Evolutionary conservation across 2,329 filamentous ascomycete species (phyloP).

Genomic region (Parascedosporium putredinis): DNA sequence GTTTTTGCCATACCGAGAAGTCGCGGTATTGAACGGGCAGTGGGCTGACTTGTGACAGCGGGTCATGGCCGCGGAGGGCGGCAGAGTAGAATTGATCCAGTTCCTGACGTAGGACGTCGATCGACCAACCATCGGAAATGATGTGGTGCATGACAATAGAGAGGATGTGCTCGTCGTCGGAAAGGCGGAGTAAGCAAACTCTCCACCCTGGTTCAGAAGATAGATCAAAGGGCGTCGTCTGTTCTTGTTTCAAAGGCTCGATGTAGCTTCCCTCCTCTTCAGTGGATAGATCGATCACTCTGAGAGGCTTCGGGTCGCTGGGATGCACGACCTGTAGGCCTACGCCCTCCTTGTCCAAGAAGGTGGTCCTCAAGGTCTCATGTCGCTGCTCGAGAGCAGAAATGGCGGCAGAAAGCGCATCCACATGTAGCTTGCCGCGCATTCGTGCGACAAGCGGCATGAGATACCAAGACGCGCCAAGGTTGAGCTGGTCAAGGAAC

Average conservation of each 20-base stretch:
- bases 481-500: conserved; percentile 15
- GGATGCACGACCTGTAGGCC: conserved; percentile 9
- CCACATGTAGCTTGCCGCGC: conserved; percentile 10
- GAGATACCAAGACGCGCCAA: conserved; percentile 13
- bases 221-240: conserved; percentile 16
- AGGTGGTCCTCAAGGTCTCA: conserved; percentile 14
- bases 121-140: conserved; percentile 19
- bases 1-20: conserved; percentile 16
- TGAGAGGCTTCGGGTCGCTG: background rate
- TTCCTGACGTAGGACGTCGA: conserved; percentile 16
- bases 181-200: conserved; percentile 10
- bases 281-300: background rate
- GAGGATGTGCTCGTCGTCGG: conserved; percentile 13
- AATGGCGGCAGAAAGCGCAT: conserved; percentile 10
- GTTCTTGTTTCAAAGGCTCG: conserved; percentile 8
- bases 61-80: conserved; percentile 11
- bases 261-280: background rate
- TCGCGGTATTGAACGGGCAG: conserved; percentile 18
- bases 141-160: conserved; percentile 20
- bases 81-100: conserved; percentile 14
- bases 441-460: conserved; percentile 12
- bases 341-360: conserved; percentile 9
- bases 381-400: conserved; percentile 13
- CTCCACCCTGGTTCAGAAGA: conserved; percentile 15
- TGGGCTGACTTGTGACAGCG: conserved; percentile 9